Evolutionary conservation across 352 stramenopile genomes (phyloP).

Genomic region (Phytophthora capsici): DNA sequence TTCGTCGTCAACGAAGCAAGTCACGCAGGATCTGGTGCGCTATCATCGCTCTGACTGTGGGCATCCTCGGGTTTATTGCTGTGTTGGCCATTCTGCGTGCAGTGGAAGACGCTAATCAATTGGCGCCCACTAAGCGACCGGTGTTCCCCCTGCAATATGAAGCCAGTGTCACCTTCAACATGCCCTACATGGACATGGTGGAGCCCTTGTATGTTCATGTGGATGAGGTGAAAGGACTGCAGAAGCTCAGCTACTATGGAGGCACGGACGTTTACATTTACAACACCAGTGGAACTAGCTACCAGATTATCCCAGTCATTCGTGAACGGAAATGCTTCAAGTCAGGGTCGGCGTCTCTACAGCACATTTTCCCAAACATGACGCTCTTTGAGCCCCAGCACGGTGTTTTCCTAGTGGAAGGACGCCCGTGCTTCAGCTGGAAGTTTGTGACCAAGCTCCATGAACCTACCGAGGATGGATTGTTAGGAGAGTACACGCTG

Average conservation of each 20-base stretch:
- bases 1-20: conserved; percentile 65
- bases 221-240: conserved; percentile 69
- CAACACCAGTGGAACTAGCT: conserved; percentile 79
- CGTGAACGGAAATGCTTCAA: conserved; percentile 79
- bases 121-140: conserved; percentile 72
- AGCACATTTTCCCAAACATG: conserved; percentile 90
- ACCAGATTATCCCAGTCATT: conserved; percentile 87
- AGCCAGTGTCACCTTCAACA: conserved; percentile 86
- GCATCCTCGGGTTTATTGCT: conserved; percentile 83
- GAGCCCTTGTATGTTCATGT: conserved; percentile 89
- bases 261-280: conserved; percentile 90
- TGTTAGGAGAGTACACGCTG: conserved; percentile 87
- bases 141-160: conserved; percentile 87
- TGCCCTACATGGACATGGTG: conserved; percentile 90
- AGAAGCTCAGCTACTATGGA: conserved; percentile 91
- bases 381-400: conserved; percentile 85
- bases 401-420: conserved; percentile 73
- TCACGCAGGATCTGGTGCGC: conserved; percentile 82
- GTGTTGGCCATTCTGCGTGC: conserved; percentile 83
- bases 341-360: conserved; percentile 50
- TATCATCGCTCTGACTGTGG: conserved; percentile 78
- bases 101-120: conserved; percentile 78
- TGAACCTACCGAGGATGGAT: conserved; percentile 61
- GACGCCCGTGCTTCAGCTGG: conserved; percentile 83
- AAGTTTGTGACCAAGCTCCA: conserved; percentile 72